Base-by-base conservation (phyloP, 495 filamentous ascomycete genomes). In the Rhizodiscina lignyota region DNA sequence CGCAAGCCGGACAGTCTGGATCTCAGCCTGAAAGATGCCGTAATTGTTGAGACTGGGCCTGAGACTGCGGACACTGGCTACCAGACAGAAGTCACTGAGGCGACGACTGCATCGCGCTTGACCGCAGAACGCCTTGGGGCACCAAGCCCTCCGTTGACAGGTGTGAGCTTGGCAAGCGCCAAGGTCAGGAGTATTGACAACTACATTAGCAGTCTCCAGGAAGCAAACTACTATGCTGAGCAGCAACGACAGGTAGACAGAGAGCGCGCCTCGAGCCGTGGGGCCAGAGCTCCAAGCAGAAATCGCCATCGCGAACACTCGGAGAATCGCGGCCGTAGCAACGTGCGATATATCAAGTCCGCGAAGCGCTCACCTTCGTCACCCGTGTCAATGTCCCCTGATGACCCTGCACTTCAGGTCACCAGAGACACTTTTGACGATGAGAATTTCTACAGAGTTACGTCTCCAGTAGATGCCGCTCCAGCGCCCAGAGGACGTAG, bases 341-440 rank as follows among this genome's bases (percentile, higher is more conserved):
- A 65, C 5, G 60, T 67, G 36, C 71, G 75, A 30, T 79, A 78
- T 42, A 80, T 83, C 42, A 79, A 74, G 26, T 77, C 84, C 20
- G 78, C 81, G 4, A 91, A 92, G 50, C 67, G 82, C 4, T 92
- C 85, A 4, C 85, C 84, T 3, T 87, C 82, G 29, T 92, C 84
- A 6, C 85, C 85, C 0, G 71, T 91, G 10, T 81, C 83, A 13
- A 93, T 94, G 85, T 86, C 83, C 1, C 82, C 83, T 0, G 81
- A 92, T 44, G 82, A 89, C 26, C 42, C 48, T 21, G 44, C 41
- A 34, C 50, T 48, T 16, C 40, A 47, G 30, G 42, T 39, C 15
- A 37, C 23, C 22, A 42, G 39, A 4, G 51, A 58, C 32, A 52
- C 49, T 30, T 53, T 56, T 5, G 53, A 62, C 12, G 59, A 61